Evolutionary conservation across 2,329 filamentous ascomycete genomes (phyloP).

Genomic region (Arachnopeziza araneosa): DNA sequence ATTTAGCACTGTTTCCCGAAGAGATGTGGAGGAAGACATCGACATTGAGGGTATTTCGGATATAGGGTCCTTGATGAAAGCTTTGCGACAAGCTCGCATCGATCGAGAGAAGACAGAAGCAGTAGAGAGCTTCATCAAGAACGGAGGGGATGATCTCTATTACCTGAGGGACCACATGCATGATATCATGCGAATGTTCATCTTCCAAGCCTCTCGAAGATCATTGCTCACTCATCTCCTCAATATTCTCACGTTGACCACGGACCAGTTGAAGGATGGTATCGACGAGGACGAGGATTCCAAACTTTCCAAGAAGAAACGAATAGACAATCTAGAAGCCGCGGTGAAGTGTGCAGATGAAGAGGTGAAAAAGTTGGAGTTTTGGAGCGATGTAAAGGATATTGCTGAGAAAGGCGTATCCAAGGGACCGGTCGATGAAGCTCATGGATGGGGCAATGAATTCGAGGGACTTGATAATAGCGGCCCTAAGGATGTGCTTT

Average conservation of each 20-base stretch:
- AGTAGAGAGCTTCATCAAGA: constrained; percentile 73
- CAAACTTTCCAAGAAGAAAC: constrained; percentile 23
- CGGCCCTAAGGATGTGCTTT: constrained; percentile 27
- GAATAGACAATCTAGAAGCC: constrained; percentile 63
- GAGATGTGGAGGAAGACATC: constrained; percentile 36
- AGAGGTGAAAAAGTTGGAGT: constrained; percentile 75
- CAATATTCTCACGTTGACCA: constrained; percentile 52
- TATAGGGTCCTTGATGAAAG: constrained; percentile 56
- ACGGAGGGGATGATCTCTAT: constrained; percentile 69
- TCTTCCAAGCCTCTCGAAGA: constrained; percentile 83
- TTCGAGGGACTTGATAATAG: constrained; percentile 29
- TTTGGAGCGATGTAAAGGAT: constrained; percentile 78
- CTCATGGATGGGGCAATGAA: constrained; percentile 25
- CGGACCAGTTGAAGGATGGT: constrained; percentile 40
- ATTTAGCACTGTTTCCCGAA: constrained; percentile 28
- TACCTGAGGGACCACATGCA: constrained; percentile 72
- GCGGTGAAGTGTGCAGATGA: constrained; percentile 73
- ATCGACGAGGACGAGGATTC: constrained; percentile 31
- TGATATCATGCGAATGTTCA: constrained; percentile 76
- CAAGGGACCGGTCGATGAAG: constrained; percentile 25
- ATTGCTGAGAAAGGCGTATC: constrained; percentile 48
- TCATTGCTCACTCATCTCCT: constrained; percentile 68
- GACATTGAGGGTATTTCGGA: constrained; percentile 51
- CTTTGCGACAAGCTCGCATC: constrained; percentile 65
- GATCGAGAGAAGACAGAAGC: constrained; percentile 89